Percentiles rank a stretch among this genome's conserved stretches.
phyloP scores from a whole-genome alignment of 768 basidiomycete genomes.

The Brasilioporus rufonigricans region DNA sequence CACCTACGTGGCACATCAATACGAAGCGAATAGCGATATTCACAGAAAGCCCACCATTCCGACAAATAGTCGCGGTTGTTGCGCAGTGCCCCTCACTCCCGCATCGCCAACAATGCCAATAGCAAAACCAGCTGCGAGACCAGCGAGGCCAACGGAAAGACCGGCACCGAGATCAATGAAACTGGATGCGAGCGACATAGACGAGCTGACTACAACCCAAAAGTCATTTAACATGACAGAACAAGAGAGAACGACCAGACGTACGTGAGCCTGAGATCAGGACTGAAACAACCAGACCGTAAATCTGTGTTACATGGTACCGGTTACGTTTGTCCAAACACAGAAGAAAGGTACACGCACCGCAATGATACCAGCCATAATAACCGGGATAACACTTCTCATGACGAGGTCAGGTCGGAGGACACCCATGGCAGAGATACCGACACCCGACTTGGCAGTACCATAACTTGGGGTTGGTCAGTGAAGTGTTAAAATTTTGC shows the following conservation, averaged over 20 bases:
- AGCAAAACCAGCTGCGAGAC: conserved; percentile 96
- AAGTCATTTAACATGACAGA: background rate
- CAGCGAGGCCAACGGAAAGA: conserved; percentile 88
- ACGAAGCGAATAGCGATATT: background rate
- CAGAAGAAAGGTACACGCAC: conserved; percentile 48
- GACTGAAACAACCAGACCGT: conserved; percentile 91
- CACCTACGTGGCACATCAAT: conserved; percentile 49
- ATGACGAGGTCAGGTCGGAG: conserved; percentile 90
- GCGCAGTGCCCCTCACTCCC: conserved; percentile 96
- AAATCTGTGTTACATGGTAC: conserved; percentile 55
- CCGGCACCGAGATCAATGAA: conserved; percentile 95
- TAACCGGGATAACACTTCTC: background rate
- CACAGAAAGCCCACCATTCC: conserved; percentile 66
- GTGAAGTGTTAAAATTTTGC: background rate
- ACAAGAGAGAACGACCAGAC: conserved; percentile 32
- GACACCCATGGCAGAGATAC: conserved; percentile 97
- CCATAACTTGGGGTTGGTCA: conserved; percentile 70
- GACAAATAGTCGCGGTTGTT: conserved; percentile 91
- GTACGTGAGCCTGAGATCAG: conserved; percentile 48
- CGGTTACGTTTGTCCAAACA: background rate
- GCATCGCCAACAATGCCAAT: conserved; percentile 99
- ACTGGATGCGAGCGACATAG: conserved; percentile 90
- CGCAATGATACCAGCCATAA: conserved; percentile 73
- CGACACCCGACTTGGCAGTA: conserved; percentile 98
- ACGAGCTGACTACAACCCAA: conserved; percentile 50